Percentiles rank a stretch among this genome's conserved stretches.
These are phyloP conservation scores for Triticum urartu DNA, from an alignment of 176 grass and related monocot genomes.

Conservation along the genomic window DNA sequence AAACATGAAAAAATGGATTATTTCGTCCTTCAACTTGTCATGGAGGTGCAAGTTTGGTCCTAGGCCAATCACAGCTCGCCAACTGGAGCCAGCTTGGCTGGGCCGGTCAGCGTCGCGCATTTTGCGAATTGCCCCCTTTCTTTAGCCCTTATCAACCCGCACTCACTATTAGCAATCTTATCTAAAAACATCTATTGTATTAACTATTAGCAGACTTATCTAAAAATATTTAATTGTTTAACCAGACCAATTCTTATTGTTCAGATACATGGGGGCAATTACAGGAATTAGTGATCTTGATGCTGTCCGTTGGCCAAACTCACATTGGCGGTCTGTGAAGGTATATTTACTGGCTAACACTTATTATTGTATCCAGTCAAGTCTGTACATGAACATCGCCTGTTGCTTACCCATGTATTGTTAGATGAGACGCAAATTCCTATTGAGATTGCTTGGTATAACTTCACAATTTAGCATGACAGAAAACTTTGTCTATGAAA, in stretches of 20 bases:
- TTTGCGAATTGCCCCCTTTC: too few species aligned
- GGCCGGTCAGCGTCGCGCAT: too few species aligned
- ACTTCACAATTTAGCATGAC: conserved; percentile 13
- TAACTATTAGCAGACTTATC: background rate
- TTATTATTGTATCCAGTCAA: background rate
- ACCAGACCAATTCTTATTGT: conserved; percentile 11
- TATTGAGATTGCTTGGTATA: background rate
- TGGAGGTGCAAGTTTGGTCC: too few species aligned
- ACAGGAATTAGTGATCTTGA: conserved; percentile 96
- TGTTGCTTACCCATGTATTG: conserved; percentile 4
- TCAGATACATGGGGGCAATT: conserved; percentile 98
- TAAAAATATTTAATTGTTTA: background rate
- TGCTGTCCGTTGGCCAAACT: conserved; percentile 85
- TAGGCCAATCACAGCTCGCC: too few species aligned
- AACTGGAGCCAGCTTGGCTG: too few species aligned
- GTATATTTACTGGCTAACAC: conserved; percentile 24
- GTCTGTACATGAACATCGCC: background rate
- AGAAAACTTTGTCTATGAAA: conserved; percentile 11
- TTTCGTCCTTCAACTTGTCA: too few species aligned
- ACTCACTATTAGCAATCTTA: too few species aligned
- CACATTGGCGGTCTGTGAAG: conserved; percentile 99
- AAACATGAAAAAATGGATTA: too few species aligned
- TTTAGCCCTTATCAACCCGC: too few species aligned
- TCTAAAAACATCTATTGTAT: background rate
- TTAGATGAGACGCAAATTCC: background rate